Base-by-base conservation (phyloP, 176 grass and related monocot genomes). In the Leersia perrieri region DNA sequence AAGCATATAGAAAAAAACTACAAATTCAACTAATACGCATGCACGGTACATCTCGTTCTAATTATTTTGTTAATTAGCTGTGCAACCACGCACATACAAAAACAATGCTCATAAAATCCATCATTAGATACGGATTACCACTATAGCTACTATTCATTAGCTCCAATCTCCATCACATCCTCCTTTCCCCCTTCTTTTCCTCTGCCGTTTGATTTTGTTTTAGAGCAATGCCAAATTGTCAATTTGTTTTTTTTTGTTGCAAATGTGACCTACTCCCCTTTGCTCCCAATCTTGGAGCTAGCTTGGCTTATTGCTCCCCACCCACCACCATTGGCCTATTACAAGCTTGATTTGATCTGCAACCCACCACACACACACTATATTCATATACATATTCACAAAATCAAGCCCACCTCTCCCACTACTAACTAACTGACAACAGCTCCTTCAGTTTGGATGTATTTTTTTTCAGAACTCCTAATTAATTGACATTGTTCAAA, bases 321-420 rank as follows among this genome's bases (percentile, higher is more conserved):
- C 60, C 83, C 83, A 86, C 88, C 88, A 82, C 73, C 83, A 86
- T 71, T 78, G 72, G 28, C 74, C 45, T 77, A 51, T 12, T 89
- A 20, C 73, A 47, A 82, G 1, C 70, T 82, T 75, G 33, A 42
- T 81, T 55, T 38, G 35, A 60, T n/a, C 15, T 60, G 15, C 11
- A 49, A 87, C 51, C 70, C 70, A 42, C 75, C 42, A n/a, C n/a
- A n/a, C n/a, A n/a, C n/a, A n/a, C n/a, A 75, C 20, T 28, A 15
- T 63, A 63, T 36, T 41, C 23, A 70, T 13, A 82, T 73, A 49
- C 26, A 31, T 38, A 9, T 23, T 25, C 53, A 15, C 2, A 62
- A 65, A 85, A 76, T 60, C 41, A 72, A 89, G 39, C 22, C n/a
- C n/a, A 25, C 53, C 7, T 58, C 9, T 58, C 53, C 53, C 53